phyloP scores from a whole-genome alignment of 257 asterid species.

The Solanum clarkiae region DNA sequence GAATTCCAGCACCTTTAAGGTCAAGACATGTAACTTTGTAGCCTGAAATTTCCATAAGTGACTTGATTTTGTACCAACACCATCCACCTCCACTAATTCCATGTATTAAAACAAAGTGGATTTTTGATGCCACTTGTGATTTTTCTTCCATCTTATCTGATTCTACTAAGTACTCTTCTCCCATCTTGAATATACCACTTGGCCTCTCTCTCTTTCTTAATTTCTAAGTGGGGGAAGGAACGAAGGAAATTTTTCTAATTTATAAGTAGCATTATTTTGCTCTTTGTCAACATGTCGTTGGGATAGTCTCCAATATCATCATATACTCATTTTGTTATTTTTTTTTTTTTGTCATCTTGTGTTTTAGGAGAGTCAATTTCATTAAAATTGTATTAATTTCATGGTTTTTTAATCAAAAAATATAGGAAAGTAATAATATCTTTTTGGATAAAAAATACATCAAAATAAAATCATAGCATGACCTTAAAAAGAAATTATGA shows the following conservation, averaged over 20 bases:
- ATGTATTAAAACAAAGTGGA: conserved; percentile 57
- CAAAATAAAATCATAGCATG: too few species aligned
- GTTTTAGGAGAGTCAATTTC: too few species aligned
- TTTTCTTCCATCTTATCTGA: neutral
- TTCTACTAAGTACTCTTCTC: neutral
- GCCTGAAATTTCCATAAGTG: conserved; percentile 46
- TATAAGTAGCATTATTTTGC: neutral
- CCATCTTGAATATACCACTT: neutral
- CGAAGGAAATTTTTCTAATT: neutral
- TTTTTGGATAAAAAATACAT: too few species aligned
- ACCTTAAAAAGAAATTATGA: too few species aligned
- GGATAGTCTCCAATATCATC: neutral
- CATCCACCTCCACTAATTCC: conserved; percentile 56
- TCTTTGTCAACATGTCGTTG: neutral
- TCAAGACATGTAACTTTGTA: conserved; percentile 54
- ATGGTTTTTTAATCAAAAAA: too few species aligned
- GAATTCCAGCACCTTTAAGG: conserved; percentile 43
- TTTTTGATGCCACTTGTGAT: neutral
- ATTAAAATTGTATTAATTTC: too few species aligned
- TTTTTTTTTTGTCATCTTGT: too few species aligned
- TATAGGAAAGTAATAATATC: too few species aligned
- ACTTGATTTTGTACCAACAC: conserved; percentile 61
- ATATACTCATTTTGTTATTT: neutral
- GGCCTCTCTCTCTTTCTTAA: neutral
- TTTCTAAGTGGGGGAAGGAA: neutral